Evolutionary conservation across 352 stramenopile genomes (phyloP).

Genomic region (Pythium aristosporum): DNA sequence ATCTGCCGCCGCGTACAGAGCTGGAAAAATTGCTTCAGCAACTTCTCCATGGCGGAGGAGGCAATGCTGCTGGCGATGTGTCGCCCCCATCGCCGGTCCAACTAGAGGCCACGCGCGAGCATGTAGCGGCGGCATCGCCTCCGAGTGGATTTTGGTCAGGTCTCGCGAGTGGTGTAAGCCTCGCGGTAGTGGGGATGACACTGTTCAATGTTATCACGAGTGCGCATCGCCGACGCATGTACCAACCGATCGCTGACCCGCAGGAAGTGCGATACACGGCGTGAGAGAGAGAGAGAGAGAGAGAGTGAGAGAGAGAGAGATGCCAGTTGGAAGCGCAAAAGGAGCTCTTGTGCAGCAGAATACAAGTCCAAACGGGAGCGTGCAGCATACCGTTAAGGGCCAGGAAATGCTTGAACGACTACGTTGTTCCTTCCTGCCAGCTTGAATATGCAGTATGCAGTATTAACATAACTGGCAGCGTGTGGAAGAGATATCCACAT

Average conservation of each 20-base stretch:
- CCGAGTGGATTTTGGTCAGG: slow-evolving; percentile 18
- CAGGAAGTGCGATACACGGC: slow-evolving; percentile 4
- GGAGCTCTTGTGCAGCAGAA: too few relatives aligned
- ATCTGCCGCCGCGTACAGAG: slow-evolving; percentile 51
- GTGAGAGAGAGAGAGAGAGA: background rate
- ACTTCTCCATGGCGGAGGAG: slow-evolving; percentile 16
- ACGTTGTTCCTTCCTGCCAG: too few relatives aligned
- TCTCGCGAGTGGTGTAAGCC: slow-evolving; percentile 3
- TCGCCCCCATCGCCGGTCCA: background rate
- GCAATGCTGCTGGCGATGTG: background rate
- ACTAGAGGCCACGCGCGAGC: background rate
- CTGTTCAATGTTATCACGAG: slow-evolving; percentile 16
- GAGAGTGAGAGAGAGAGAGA: too few relatives aligned
- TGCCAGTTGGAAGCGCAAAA: too few relatives aligned
- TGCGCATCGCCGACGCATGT: slow-evolving; percentile 6
- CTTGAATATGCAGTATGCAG: too few relatives aligned
- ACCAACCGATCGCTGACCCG: slow-evolving; percentile 22
- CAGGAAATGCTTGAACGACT: too few relatives aligned
- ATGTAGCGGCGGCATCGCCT: background rate
- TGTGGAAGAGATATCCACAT: too few relatives aligned
- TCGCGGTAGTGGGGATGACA: slow-evolving; percentile 20
- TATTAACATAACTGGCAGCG: too few relatives aligned
- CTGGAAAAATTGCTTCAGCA: slow-evolving; percentile 41
- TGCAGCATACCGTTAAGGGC: too few relatives aligned
- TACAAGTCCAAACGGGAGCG: too few relatives aligned